Percentiles rank a stretch among this genome's conserved stretches.
These are phyloP conservation scores for Pyrus hybrid DNA, from an alignment of 331 rosid species.

Conservation along the genomic window DNA sequence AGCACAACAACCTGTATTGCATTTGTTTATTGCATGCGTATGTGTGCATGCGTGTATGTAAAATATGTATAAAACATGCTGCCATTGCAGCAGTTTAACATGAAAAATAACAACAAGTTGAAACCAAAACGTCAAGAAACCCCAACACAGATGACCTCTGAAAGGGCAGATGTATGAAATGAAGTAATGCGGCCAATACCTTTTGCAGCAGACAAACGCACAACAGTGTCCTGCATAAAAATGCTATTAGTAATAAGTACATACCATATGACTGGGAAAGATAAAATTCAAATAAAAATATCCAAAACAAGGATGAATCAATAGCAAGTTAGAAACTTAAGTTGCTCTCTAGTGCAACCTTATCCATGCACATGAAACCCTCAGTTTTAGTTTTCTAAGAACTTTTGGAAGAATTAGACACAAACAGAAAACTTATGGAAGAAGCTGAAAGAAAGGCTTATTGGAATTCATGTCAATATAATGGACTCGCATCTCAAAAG, in stretches of 20 bases:
- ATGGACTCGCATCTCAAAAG: background rate
- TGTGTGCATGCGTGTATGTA: too few species aligned
- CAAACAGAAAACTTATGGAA: background rate
- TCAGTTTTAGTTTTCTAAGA: background rate
- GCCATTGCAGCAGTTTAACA: too few species aligned
- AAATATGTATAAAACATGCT: too few species aligned
- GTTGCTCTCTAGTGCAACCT: background rate
- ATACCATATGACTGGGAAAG: background rate
- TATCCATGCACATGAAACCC: background rate
- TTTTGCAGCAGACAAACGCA: slow-evolving; percentile 99
- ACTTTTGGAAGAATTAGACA: background rate
- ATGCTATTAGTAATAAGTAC: slow-evolving; percentile 17
- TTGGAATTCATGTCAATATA: slow-evolving; percentile 11
- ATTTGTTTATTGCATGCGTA: too few species aligned
- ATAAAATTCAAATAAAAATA: background rate
- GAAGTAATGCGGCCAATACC: slow-evolving; percentile 91
- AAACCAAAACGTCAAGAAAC: too few species aligned
- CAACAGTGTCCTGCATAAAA: slow-evolving; percentile 79
- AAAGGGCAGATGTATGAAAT: slow-evolving; percentile 69
- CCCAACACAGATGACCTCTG: slow-evolving; percentile 86
- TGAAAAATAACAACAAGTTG: too few species aligned
- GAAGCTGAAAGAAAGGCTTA: background rate
- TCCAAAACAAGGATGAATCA: background rate
- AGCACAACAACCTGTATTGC: too few species aligned
- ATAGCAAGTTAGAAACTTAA: background rate